Conservation (phyloP, 495 filamentous ascomycete species). For the Lasiosphaeria miniovina region DNA sequence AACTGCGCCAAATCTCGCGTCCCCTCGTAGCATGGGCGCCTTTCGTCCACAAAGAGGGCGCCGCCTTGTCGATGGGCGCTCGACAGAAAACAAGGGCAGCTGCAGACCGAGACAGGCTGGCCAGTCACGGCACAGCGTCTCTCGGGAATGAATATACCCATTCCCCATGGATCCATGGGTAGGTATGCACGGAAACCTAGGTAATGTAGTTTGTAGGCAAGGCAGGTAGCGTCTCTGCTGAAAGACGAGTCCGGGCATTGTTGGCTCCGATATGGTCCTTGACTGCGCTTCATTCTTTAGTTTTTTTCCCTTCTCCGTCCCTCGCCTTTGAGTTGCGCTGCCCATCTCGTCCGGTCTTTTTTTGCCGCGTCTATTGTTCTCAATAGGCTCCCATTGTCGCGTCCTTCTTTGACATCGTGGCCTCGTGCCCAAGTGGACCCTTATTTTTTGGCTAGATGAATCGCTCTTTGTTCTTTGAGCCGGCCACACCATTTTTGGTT, state of each 20-base stretch:
- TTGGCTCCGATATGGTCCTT: not conserved
- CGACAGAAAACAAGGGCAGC: conserved; percentile 15
- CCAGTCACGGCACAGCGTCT: conserved; percentile 16
- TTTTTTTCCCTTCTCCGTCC: not conserved
- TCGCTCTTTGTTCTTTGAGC: not conserved
- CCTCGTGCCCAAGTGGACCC: not conserved
- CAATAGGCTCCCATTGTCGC: conserved; percentile 15
- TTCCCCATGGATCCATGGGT: not conserved
- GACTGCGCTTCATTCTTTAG: not conserved
- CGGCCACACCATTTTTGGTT: not conserved
- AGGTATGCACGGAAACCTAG: not conserved
- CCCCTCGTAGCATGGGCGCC: conserved; percentile 14
- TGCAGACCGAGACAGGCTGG: conserved; percentile 11
- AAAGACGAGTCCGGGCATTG: not conserved
- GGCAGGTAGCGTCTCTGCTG: not conserved
- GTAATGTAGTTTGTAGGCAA: too few relatives aligned
- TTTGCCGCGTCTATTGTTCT: conserved; percentile 8
- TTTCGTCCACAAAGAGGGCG: conserved; percentile 26
- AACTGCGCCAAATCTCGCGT: conserved; percentile 19
- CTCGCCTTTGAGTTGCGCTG: not conserved
- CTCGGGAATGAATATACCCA: not conserved
- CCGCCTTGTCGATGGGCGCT: conserved; percentile 20
- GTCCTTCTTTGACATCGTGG: not conserved
- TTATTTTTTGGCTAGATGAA: not conserved
- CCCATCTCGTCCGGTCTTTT: not conserved